phyloP scores from a whole-genome alignment of 2,329 filamentous ascomycete genomes.

The Penicillium sp. region DNA sequence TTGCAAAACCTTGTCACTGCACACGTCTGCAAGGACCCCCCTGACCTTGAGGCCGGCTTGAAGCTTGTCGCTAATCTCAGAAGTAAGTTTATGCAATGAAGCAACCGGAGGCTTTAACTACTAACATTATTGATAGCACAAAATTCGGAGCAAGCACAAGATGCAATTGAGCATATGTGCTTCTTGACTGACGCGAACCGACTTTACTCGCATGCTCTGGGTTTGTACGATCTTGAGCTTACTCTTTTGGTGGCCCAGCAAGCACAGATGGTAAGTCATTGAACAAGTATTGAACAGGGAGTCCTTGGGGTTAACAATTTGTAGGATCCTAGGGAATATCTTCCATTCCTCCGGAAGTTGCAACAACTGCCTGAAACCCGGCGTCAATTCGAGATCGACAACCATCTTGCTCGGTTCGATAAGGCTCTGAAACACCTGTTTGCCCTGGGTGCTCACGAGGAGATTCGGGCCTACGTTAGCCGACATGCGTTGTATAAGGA shows the following conservation, averaged over 20 bases:
- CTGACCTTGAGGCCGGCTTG: slow-evolving; percentile 85
- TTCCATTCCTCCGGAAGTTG: slow-evolving; percentile 89
- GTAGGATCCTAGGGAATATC: slow-evolving; percentile 85
- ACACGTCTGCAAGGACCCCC: slow-evolving; percentile 90
- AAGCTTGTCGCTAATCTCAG: slow-evolving; percentile 75
- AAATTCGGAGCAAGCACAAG: slow-evolving; percentile 76
- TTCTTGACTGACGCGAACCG: slow-evolving; percentile 94
- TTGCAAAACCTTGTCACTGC: slow-evolving; percentile 93
- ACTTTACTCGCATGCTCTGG: slow-evolving; percentile 87
- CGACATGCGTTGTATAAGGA: slow-evolving; percentile 81
- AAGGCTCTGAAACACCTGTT: slow-evolving; percentile 83
- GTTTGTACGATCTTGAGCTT: slow-evolving; percentile 89
- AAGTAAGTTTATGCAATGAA: slow-evolving; percentile 39
- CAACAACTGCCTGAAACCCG: slow-evolving; percentile 74
- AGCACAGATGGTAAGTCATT: slow-evolving; percentile 71
- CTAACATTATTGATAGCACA: slow-evolving; percentile 52
- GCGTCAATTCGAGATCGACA: slow-evolving; percentile 83
- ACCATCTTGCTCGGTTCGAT: slow-evolving; percentile 75
- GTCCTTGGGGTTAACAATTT: slow-evolving; percentile 20
- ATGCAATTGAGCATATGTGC: slow-evolving; percentile 94
- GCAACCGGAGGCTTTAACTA: background rate
- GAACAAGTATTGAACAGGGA: background rate
- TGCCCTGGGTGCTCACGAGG: slow-evolving; percentile 73
- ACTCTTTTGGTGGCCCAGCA: slow-evolving; percentile 91
- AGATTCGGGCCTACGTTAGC: slow-evolving; percentile 76